phyloP scores from a whole-genome alignment of 2,329 filamentous ascomycete genomes.

The Polychaeton citri region DNA sequence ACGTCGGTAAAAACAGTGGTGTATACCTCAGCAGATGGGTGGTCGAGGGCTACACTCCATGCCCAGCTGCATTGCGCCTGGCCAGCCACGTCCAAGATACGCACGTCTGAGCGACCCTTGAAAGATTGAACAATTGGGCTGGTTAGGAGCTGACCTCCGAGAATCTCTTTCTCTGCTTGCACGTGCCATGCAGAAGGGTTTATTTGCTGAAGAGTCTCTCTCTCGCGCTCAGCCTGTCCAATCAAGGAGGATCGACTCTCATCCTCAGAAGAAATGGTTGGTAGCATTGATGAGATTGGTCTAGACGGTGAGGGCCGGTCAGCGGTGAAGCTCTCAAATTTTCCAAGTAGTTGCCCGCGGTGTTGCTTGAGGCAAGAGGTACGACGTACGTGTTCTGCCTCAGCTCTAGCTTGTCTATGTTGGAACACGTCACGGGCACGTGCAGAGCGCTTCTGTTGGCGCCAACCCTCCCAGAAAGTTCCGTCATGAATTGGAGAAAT shows the following conservation, averaged over 20 bases:
- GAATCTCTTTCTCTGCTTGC: constrained; percentile 46
- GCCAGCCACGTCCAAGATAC: constrained; percentile 77
- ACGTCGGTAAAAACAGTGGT: constrained; percentile 45
- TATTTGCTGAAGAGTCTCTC: constrained; percentile 63
- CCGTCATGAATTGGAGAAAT: constrained; percentile 23
- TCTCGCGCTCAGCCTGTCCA: constrained; percentile 52
- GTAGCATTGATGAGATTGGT: constrained; percentile 32
- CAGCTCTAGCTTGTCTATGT: constrained; percentile 71
- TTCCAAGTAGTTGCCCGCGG: constrained; percentile 69
- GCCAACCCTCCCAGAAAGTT: constrained; percentile 72
- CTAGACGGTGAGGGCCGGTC: constrained; percentile 29
- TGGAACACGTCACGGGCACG: constrained; percentile 65
- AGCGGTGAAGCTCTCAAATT: constrained; percentile 56
- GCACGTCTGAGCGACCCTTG: constrained; percentile 31
- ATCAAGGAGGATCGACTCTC: constrained; percentile 19
- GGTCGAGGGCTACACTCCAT: constrained; percentile 81
- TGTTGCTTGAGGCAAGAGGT: constrained; percentile 60
- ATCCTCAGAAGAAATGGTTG: constrained; percentile 23
- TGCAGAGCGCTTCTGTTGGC: constrained; percentile 42
- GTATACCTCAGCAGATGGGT: constrained; percentile 73
- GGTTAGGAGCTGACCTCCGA: constrained; percentile 46
- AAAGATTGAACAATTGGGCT: constrained; percentile 34
- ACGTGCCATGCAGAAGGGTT: constrained; percentile 48
- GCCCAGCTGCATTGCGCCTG: constrained; percentile 84
- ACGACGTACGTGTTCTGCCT: constrained; percentile 74